phyloP scores from a whole-genome alignment of 805 yeast species.

The Pichia eremophila region DNA sequence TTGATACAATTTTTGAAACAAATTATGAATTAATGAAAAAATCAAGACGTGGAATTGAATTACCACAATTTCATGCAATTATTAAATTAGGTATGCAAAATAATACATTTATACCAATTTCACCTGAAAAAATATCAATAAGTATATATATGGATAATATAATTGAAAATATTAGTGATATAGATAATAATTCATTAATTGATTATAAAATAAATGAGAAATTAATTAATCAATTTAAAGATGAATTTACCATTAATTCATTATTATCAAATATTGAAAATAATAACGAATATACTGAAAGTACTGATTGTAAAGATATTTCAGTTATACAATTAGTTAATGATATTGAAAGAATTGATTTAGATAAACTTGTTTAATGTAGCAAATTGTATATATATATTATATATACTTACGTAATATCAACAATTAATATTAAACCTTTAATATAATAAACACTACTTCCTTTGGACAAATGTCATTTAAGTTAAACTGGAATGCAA shows the following conservation, averaged over 20 bases:
- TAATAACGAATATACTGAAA: not conserved
- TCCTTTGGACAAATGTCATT: conserved; percentile 48
- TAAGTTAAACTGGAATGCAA: conserved; percentile 66
- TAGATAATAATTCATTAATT: not conserved
- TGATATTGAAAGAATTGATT: not conserved
- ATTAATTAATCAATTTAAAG: not conserved
- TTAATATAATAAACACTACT: no score
- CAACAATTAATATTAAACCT: no score
- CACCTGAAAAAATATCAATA: not conserved
- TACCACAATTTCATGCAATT: conserved; percentile 19
- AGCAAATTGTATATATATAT: not conserved
- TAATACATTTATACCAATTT: not conserved
- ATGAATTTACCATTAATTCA: not conserved
- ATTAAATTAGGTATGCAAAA: conserved; percentile 10
- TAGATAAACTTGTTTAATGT: not conserved
- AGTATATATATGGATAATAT: not conserved
- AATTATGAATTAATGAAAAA: conserved; percentile 9
- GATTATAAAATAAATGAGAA: not conserved
- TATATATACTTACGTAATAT: not conserved
- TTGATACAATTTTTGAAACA: conserved; percentile 18
- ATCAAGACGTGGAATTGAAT: conserved; percentile 20
- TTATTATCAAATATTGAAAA: not conserved
- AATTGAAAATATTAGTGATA: not conserved
- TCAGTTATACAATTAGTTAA: not conserved
- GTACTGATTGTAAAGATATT: not conserved